Evolutionary conservation across 2,329 filamentous ascomycete species (phyloP).

Genomic region (Trichoderma harzianum): DNA sequence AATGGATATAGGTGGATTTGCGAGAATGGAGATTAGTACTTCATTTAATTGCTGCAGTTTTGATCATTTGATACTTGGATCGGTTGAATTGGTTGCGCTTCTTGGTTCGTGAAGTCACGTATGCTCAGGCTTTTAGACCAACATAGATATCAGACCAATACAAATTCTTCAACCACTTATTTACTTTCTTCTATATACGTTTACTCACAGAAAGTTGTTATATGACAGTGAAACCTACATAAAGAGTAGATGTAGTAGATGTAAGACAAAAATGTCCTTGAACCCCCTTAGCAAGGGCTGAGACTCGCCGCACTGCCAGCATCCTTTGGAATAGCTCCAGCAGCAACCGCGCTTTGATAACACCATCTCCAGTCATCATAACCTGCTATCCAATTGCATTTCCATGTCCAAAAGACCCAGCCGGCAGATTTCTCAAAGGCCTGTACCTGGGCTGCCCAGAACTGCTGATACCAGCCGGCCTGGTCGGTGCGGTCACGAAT

Average conservation of each 20-base stretch:
- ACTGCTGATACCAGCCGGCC: slow-evolving; percentile 51
- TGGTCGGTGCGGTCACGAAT: slow-evolving; percentile 27
- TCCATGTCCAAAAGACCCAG: slow-evolving; percentile 63
- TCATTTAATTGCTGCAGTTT: not conserved
- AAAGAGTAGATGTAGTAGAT: not conserved
- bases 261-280: not conserved
- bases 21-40: not conserved
- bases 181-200: not conserved
- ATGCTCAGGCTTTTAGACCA: not conserved
- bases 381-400: slow-evolving; percentile 37
- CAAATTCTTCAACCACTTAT: not conserved
- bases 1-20: not conserved
- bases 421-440: slow-evolving; percentile 53
- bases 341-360: slow-evolving; percentile 35
- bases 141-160: not conserved
- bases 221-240: not conserved
- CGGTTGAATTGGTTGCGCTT: not conserved
- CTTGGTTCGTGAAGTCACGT: not conserved
- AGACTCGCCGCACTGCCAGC: slow-evolving; percentile 21
- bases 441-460: slow-evolving; percentile 55
- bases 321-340: slow-evolving; percentile 28
- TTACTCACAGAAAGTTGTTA: not conserved
- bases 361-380: slow-evolving; percentile 48
- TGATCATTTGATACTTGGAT: not conserved
- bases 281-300: slow-evolving; percentile 16